phyloP scores from a whole-genome alignment of 2,329 filamentous ascomycete species.

The Pyricularia sp. region DNA sequence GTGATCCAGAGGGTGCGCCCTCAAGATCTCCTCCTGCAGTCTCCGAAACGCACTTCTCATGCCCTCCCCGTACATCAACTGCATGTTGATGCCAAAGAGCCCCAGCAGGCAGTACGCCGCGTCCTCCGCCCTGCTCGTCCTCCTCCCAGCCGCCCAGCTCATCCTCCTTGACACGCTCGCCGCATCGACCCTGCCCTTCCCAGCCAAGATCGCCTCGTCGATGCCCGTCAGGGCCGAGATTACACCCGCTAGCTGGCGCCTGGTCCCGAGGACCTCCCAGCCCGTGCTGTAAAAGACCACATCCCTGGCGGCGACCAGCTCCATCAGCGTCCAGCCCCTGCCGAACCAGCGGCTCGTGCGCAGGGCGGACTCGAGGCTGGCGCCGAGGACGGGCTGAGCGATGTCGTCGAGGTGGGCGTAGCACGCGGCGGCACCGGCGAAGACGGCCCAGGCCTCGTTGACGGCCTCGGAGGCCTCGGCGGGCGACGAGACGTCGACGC shows the following conservation, averaged over 20 bases:
- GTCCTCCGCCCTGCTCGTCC: conserved; percentile 12
- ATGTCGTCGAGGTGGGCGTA: conserved; percentile 10
- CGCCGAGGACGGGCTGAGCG: conserved; percentile 5
- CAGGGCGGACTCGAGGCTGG: conserved; percentile 1
- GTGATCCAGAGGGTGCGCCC: conserved; percentile 7
- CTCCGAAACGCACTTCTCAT: conserved; percentile 10
- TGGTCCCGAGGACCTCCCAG: conserved; percentile 4
- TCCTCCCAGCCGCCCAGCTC: conserved; percentile 10
- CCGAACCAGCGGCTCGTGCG: conserved; percentile 9
- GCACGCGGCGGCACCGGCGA: conserved; percentile 5
- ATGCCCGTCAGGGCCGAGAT: conserved; percentile 2
- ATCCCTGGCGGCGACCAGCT: conserved; percentile 5
- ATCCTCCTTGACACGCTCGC: conserved; percentile 7
- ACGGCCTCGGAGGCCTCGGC: conserved; percentile 6
- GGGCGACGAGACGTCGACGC: conserved; percentile 5
- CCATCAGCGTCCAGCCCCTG: conserved; percentile 9
- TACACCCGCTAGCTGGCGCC: background rate
- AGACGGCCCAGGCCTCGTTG: conserved; percentile 10
- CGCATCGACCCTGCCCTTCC: background rate
- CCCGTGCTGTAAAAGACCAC: conserved; percentile 7
- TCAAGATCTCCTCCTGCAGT: conserved; percentile 12
- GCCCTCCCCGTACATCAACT: conserved; percentile 13
- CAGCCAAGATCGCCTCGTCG: background rate
- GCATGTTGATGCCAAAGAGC: conserved; percentile 12
- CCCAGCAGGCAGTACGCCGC: conserved; percentile 14